These are phyloP conservation scores for Clitopilus hobsonii DNA, from an alignment of 768 basidiomycete species.

Conservation along the genomic window DNA sequence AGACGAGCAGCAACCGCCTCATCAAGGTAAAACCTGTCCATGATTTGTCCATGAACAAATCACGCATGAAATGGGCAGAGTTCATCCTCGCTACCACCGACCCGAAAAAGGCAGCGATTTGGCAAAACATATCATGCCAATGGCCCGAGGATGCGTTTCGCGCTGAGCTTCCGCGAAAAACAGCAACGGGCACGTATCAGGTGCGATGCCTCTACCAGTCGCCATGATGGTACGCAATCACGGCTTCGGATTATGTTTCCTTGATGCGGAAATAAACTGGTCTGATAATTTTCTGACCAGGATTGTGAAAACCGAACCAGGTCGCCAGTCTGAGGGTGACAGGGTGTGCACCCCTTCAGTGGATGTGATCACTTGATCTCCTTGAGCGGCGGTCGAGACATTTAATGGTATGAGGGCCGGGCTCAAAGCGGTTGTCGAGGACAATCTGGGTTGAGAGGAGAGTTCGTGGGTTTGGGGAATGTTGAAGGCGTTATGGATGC, in stretches of 20 bases:
- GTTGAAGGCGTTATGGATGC: constrained; percentile 10
- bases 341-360: neutral
- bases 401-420: neutral
- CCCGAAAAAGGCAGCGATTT: too few relatives aligned
- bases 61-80: too few relatives aligned
- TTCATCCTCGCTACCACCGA: too few relatives aligned
- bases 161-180: too few relatives aligned
- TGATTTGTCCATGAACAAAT: too few relatives aligned
- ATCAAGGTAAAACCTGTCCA: too few relatives aligned
- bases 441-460: neutral
- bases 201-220: too few relatives aligned
- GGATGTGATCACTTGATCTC: neutral
- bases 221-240: neutral
- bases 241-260: neutral
- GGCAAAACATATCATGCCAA: too few relatives aligned
- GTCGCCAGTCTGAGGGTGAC: neutral
- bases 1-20: too few relatives aligned
- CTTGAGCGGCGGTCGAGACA: neutral
- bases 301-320: neutral
- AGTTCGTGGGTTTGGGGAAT: neutral
- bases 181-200: too few relatives aligned
- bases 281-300: constrained; percentile 1
- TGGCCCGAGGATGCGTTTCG: too few relatives aligned
- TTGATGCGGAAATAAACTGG: constrained; percentile 4
- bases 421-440: neutral